Percentiles rank a stretch among this genome's conserved stretches.
phyloP scores from a whole-genome alignment of 257 asterid genomes.

The Nicotiana sylvestris region DNA sequence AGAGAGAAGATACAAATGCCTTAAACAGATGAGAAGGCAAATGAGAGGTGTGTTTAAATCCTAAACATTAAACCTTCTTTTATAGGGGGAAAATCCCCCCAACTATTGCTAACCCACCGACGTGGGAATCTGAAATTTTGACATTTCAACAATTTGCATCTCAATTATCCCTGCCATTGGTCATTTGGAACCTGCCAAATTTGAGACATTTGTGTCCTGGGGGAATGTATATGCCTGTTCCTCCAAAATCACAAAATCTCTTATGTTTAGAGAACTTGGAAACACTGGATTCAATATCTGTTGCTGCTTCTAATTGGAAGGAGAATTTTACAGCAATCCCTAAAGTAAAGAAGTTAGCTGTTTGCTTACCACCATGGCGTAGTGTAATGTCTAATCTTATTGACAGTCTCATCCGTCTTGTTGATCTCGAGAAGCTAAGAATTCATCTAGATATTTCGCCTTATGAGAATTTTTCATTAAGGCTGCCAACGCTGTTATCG shows the following conservation, averaged over 20 bases:
- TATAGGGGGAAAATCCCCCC: too few species aligned
- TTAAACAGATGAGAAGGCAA: too few species aligned
- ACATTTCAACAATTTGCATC: background rate
- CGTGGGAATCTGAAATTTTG: too few species aligned
- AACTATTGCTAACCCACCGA: too few species aligned
- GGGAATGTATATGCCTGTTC: too few species aligned
- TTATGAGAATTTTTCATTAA: too few species aligned
- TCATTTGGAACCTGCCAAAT: background rate
- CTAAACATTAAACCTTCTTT: too few species aligned
- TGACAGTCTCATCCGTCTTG: background rate
- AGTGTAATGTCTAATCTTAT: background rate
- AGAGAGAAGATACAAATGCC: too few species aligned
- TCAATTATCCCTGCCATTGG: background rate
- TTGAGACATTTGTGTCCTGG: background rate
- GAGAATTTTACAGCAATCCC: background rate
- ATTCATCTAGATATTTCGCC: background rate
- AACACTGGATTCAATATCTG: background rate
- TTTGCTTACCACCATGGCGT: too few species aligned
- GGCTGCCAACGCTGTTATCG: too few species aligned
- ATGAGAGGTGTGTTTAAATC: too few species aligned
- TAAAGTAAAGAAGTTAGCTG: background rate
- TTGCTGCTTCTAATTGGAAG: background rate
- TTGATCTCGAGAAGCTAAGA: background rate
- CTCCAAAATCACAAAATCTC: background rate
- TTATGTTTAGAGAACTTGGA: background rate